These are phyloP conservation scores for Aspergillus luchuensis DNA, from an alignment of 2,329 filamentous ascomycete species.

Conservation along the genomic window DNA sequence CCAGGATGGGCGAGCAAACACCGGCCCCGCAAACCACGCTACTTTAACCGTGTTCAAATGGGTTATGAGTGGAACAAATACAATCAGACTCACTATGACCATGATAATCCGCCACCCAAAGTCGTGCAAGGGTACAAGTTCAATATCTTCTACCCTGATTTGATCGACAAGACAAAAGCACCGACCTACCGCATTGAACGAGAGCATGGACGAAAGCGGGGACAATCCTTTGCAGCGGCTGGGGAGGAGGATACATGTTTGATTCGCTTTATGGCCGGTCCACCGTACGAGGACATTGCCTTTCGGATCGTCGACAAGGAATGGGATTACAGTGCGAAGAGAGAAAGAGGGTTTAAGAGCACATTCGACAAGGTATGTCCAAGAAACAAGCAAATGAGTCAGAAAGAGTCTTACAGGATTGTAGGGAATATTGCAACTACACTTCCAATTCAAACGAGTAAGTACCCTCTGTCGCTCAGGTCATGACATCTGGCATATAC, in stretches of 20 bases:
- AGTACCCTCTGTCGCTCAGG: conserved; percentile 19
- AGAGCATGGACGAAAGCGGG: conserved; percentile 83
- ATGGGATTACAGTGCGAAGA: conserved; percentile 97
- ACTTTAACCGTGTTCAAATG: conserved; percentile 98
- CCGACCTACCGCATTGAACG: conserved; percentile 95
- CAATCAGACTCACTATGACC: conserved; percentile 99
- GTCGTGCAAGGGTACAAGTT: conserved; percentile 99
- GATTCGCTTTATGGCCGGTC: conserved; percentile 91
- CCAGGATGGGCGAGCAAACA: conserved; percentile 84
- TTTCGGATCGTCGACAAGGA: conserved; percentile 98
- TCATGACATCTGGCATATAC: conserved; percentile 2
- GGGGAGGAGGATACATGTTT: conserved; percentile 97
- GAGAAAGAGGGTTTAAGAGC: conserved; percentile 90
- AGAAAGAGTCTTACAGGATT: not conserved
- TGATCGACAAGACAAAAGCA: conserved; percentile 91
- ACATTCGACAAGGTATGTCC: conserved; percentile 89
- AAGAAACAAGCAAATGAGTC: not conserved
- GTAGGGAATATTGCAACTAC: conserved; percentile 89
- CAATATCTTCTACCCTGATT: conserved; percentile 98
- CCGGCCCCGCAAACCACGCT: conserved; percentile 85
- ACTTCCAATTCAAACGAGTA: conserved; percentile 99
- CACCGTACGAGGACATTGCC: conserved; percentile 94
- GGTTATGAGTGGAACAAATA: conserved; percentile 99
- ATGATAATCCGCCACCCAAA: conserved; percentile 95
- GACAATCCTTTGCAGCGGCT: conserved; percentile 88